Percentiles rank a stretch among this genome's conserved stretches.
Evolutionary conservation across 768 basidiomycete genomes (phyloP).

Genomic region (Psilocybe subaeruginosa): DNA sequence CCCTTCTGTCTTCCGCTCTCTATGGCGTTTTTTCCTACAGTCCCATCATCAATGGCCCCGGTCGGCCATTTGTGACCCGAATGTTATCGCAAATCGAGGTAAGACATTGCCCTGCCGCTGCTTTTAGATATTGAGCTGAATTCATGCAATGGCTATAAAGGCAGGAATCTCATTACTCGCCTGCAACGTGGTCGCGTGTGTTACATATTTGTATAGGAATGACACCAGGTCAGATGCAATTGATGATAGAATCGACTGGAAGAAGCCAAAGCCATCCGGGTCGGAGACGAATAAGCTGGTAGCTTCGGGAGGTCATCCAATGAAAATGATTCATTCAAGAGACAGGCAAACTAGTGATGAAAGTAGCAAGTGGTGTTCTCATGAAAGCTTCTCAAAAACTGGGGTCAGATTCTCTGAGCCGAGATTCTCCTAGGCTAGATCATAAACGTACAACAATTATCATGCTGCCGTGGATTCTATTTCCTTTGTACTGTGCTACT

Average conservation of each 20-base stretch:
- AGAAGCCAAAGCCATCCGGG: not conserved
- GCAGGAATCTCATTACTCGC: constrained; percentile 2
- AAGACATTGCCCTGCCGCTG: not conserved
- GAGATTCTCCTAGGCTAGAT: too few relatives aligned
- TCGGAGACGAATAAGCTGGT: not conserved
- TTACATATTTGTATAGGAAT: constrained; percentile 4
- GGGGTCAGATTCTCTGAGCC: not conserved
- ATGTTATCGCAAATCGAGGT: constrained; percentile 7
- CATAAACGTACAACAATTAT: too few relatives aligned
- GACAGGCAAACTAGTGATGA: not conserved
- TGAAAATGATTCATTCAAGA: not conserved
- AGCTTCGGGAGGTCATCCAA: not conserved
- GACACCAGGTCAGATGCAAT: constrained; percentile 2
- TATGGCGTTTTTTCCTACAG: constrained; percentile 8
- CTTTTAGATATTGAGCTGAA: too few relatives aligned
- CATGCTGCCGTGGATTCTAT: too few relatives aligned
- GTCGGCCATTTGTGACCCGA: constrained; percentile 2
- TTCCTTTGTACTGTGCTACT: too few relatives aligned
- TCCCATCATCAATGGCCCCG: constrained; percentile 5
- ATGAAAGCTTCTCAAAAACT: not conserved
- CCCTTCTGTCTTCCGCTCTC: not conserved
- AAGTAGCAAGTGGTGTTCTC: not conserved
- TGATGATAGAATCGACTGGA: constrained; percentile 11
- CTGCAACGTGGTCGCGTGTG: constrained; percentile 6
- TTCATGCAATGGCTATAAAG: not conserved